phyloP scores from a whole-genome alignment of 1,139 yeast species.

The Candida sanyaensis region DNA sequence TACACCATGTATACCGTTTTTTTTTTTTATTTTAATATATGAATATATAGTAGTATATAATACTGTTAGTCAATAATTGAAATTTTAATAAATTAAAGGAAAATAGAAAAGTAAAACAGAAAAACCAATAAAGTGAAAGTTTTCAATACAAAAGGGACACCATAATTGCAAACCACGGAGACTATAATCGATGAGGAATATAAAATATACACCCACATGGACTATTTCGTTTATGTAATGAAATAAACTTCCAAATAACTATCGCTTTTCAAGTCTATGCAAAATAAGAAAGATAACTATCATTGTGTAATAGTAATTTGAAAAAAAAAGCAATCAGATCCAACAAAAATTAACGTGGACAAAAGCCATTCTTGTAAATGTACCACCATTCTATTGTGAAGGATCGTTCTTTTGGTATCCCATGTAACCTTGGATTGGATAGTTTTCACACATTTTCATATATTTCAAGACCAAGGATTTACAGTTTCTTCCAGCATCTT shows the following conservation, averaged over 20 bases:
- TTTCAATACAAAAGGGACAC: neutral
- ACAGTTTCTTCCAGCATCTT: conserved; percentile 73
- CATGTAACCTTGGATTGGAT: conserved; percentile 69
- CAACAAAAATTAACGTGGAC: too few relatives aligned
- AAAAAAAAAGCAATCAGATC: too few relatives aligned
- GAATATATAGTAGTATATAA: neutral
- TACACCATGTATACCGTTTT: neutral
- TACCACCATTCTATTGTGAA: conserved; percentile 39
- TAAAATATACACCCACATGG: too few relatives aligned
- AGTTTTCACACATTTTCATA: conserved; percentile 71
- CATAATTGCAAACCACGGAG: too few relatives aligned
- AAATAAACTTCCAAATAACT: neutral
- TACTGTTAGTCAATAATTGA: neutral
- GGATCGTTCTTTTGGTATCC: conserved; percentile 89
- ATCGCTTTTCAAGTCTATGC: neutral
- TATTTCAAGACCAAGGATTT: conserved; percentile 68
- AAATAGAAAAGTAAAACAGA: neutral
- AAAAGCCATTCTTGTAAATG: too few relatives aligned
- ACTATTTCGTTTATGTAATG: too few relatives aligned
- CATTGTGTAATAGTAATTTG: too few relatives aligned
- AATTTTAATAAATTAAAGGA: neutral
- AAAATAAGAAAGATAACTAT: neutral
- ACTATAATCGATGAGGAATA: too few relatives aligned
- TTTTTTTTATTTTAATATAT: neutral
- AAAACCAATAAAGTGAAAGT: neutral